Percentiles rank a stretch among this genome's conserved stretches.
Evolutionary conservation across 768 basidiomycete species (phyloP).

Genomic region (Lentinula detonsa): DNA sequence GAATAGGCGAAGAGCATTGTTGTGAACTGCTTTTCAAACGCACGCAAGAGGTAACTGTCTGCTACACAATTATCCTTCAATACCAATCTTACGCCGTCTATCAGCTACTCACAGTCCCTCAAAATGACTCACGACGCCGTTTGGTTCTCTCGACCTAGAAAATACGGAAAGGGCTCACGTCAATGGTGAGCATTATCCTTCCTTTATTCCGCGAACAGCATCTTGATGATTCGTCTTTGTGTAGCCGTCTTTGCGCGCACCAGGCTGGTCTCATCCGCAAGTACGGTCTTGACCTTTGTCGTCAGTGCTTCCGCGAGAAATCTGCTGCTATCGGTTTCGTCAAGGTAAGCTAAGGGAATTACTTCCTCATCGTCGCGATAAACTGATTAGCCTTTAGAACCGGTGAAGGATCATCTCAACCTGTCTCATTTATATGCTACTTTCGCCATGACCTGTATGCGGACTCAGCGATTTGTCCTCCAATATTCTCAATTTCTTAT

Average conservation of each 20-base stretch:
- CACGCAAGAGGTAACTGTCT: conserved; percentile 7
- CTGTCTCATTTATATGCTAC: background rate
- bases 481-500: background rate
- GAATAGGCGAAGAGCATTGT: background rate
- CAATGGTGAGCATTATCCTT: conserved; percentile 68
- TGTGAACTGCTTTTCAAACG: background rate
- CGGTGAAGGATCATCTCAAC: conserved; percentile 25
- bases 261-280: conserved; percentile 98
- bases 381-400: conserved; percentile 24
- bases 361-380: background rate
- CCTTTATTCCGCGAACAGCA: conserved; percentile 4
- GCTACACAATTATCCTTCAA: background rate
- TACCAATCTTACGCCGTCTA: background rate
- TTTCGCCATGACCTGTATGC: conserved; percentile 3
- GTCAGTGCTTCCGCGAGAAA: conserved; percentile 98
- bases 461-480: background rate
- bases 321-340: conserved; percentile 88
- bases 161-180: conserved; percentile 91
- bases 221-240: background rate
- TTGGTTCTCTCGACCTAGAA: conserved; percentile 96
- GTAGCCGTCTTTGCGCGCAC: conserved; percentile 91
- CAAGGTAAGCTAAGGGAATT: conserved; percentile 58
- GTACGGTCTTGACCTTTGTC: conserved; percentile 95
- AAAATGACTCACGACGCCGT: conserved; percentile 98
- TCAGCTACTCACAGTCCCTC: conserved; percentile 15